Evolutionary conservation across 2,329 filamentous ascomycete genomes (phyloP), one percentile per base, ranked within the genome.

Genomic region (Aspergillus ruber): DNA sequence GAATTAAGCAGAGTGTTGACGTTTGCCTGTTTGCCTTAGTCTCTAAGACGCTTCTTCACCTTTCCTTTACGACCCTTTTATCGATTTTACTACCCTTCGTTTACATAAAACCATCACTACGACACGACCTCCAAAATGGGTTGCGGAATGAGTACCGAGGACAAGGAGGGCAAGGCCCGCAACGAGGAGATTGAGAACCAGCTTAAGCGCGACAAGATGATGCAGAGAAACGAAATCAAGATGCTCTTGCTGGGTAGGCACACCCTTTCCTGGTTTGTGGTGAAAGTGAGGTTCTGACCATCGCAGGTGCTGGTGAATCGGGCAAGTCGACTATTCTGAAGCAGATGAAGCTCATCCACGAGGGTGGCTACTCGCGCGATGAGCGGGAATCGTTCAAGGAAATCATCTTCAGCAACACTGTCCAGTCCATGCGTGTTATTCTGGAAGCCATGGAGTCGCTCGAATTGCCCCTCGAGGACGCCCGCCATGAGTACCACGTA

Each of bases 131-230:
- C 70, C 85, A 90, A 79, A 65, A 98, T 98, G 93, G 93, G 93
- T 84, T 98, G 93, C 74, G 91, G 91, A 76, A 95, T 96, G 89
- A 97, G 91, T 73, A 95, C 93, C 69, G 93, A 97, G 79, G 93
- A 97, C 78, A 96, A 96, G 86, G 93, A 97, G 90, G 91, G 93
- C 77, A 97, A 96, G 88, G 88, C 90, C 79, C 86, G 93, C 63
- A 97, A 98, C 72, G 93, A 98, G 81, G 91, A 97, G 83, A 98
- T 98, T 68, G 93, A 98, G 77, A 97, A 96, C 73, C 91, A 97
- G 79, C 79, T 97, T 69, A 97, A 96, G 83, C 83, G 89, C 72
- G 93, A 98, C 70, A 94, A 95, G 76, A 88, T 97, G 88, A 86
- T 95, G 80, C 90, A 96, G 78, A 86, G 91, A 65, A 98, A 98